A percentile compares a stretch with the other conserved stretches of the same genome.
Conservation (phyloP, 805 yeast genomes). For the Hyphopichia homilentoma region DNA sequence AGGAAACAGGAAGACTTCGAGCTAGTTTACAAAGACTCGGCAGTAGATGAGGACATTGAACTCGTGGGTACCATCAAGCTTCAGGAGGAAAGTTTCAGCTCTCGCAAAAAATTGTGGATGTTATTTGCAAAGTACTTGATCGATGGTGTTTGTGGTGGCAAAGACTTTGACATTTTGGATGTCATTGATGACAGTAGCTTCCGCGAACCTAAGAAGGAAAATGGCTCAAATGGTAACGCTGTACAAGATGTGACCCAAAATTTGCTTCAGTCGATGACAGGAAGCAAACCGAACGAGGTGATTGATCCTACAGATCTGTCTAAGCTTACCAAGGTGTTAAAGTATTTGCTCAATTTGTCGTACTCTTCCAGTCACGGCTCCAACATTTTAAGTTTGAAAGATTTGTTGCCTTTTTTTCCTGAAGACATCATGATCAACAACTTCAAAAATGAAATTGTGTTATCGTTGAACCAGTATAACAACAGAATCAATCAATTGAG, state of each 20-base stretch:
- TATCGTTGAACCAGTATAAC: constrained; percentile 73
- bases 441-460: constrained; percentile 78
- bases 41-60: constrained; percentile 37
- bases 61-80: constrained; percentile 25
- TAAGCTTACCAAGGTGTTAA: constrained; percentile 22
- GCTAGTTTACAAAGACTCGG: constrained; percentile 52
- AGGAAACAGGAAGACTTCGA: constrained; percentile 23
- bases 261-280: constrained; percentile 5
- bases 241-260: constrained; percentile 11
- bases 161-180: constrained; percentile 12
- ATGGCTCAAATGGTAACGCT: constrained; percentile 1
- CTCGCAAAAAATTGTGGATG: constrained; percentile 72
- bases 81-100: constrained; percentile 30
- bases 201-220: not conserved
- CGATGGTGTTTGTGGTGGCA: constrained; percentile 23
- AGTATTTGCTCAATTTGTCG: constrained; percentile 30
- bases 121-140: constrained; percentile 54
- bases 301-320: constrained; percentile 5
- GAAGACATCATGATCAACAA: constrained; percentile 78
- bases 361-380: constrained; percentile 16
- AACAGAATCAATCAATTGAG: constrained; percentile 60
- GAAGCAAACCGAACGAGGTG: constrained; percentile 2
- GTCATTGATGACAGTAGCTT: constrained; percentile 6
- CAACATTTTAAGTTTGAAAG: constrained; percentile 61
- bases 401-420: constrained; percentile 79